Evolutionary conservation across 2,329 filamentous ascomycete genomes (phyloP).

Genomic region (Colletotrichum spinosum): DNA sequence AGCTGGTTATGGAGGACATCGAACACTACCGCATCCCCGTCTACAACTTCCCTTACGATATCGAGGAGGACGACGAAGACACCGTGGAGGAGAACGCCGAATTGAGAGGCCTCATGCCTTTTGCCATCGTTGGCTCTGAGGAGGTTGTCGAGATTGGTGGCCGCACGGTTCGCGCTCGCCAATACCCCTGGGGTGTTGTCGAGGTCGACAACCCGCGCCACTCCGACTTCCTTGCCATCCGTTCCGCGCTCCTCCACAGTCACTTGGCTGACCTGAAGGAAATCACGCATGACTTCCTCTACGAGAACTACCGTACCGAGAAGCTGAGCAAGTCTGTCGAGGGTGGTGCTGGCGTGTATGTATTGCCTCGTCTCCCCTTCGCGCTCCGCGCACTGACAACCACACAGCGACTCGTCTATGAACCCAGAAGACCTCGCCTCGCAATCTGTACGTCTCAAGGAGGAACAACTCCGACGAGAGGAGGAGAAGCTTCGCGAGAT

Average conservation of each 20-base stretch:
- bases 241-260: conserved; percentile 95
- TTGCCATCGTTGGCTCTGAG: conserved; percentile 98
- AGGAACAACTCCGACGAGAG: conserved; percentile 98
- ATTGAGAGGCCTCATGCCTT: conserved; percentile 96
- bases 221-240: conserved; percentile 97
- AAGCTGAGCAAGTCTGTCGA: conserved; percentile 99
- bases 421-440: conserved; percentile 97
- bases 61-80: conserved; percentile 99
- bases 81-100: conserved; percentile 99
- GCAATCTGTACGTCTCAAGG: conserved; percentile 98
- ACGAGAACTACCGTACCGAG: conserved; percentile 99
- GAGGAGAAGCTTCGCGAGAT: conserved; percentile 99
- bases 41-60: conserved; percentile 99
- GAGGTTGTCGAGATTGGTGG: conserved; percentile 95
- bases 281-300: conserved; percentile 99
- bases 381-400: conserved; percentile 42
- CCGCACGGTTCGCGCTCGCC: conserved; percentile 90
- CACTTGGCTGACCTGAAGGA: conserved; percentile 99
- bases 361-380: conserved; percentile 47
- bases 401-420: conserved; percentile 82
- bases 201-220: conserved; percentile 99
- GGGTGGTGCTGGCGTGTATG: conserved; percentile 87
- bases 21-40: conserved; percentile 99
- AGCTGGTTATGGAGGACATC: conserved; percentile 99
- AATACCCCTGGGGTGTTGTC: conserved; percentile 99